Evolutionary conservation across 768 basidiomycete species (phyloP).

Genomic region (Lepiota venenata): DNA sequence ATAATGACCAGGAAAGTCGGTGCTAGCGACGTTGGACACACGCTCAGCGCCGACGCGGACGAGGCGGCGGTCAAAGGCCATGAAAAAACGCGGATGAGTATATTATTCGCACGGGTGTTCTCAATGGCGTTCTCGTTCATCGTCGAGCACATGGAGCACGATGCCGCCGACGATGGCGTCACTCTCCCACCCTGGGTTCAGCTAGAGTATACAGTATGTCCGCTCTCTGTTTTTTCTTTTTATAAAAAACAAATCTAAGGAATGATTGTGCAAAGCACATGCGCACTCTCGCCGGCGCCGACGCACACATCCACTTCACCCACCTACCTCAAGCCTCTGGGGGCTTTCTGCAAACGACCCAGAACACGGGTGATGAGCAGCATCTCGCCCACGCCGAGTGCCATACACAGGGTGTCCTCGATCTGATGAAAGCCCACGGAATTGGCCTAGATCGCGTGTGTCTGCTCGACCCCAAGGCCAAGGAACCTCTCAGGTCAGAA

Average conservation of each 20-base stretch:
- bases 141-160: slow-evolving; percentile 93
- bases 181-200: slow-evolving; percentile 88
- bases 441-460: slow-evolving; percentile 66
- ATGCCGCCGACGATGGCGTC: slow-evolving; percentile 61
- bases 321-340: slow-evolving; percentile 76
- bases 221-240: not conserved
- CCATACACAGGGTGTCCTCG: slow-evolving; percentile 50
- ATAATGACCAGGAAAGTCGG: slow-evolving; percentile 89
- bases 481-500: slow-evolving; percentile 60
- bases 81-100: not conserved
- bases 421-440: slow-evolving; percentile 47
- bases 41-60: slow-evolving; percentile 70
- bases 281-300: slow-evolving; percentile 68
- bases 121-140: slow-evolving; percentile 50
- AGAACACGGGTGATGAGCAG: slow-evolving; percentile 11
- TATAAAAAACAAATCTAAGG: too few relatives aligned
- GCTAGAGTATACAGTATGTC: slow-evolving; percentile 76
- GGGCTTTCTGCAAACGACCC: slow-evolving; percentile 37
- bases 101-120: not conserved
- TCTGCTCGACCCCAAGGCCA: slow-evolving; percentile 90
- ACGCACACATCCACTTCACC: slow-evolving; percentile 75
- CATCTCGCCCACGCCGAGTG: slow-evolving; percentile 37
- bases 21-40: slow-evolving; percentile 78
- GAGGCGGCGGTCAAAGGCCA: slow-evolving; percentile 35
- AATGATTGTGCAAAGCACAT: slow-evolving; percentile 51